Percentiles rank a stretch among this genome's conserved stretches.
Evolutionary conservation across 2,329 filamentous ascomycete species (phyloP).

Genomic region (Epichloe sibirici): DNA sequence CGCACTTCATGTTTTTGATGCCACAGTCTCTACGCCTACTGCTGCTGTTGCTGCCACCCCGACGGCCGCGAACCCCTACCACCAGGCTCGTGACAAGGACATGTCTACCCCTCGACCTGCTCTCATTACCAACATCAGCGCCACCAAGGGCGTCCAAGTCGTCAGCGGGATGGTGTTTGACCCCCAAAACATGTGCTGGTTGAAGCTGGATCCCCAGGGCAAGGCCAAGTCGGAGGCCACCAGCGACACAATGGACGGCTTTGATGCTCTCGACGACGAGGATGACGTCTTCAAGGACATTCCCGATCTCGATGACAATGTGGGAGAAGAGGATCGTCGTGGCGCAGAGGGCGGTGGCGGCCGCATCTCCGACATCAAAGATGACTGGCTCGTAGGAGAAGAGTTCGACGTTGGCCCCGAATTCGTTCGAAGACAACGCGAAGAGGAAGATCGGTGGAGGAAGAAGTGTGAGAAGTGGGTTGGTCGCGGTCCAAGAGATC

Average conservation of each 20-base stretch:
- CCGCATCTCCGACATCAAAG: conserved; percentile 49
- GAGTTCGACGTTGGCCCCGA: conserved; percentile 96
- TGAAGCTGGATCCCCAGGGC: conserved; percentile 55
- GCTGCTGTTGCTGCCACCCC: conserved; percentile 21
- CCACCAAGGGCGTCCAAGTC: conserved; percentile 77
- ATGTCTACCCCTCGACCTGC: conserved; percentile 53
- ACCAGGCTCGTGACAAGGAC: conserved; percentile 43
- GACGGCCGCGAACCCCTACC: conserved; percentile 9
- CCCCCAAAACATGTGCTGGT: conserved; percentile 93
- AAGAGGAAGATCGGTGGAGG: conserved; percentile 86
- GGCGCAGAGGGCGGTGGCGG: conserved; percentile 19
- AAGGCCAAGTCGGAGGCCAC: conserved; percentile 32
- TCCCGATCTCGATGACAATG: conserved; percentile 72
- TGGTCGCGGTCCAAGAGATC: conserved; percentile 40
- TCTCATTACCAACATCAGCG: conserved; percentile 81
- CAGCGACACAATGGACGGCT: conserved; percentile 49
- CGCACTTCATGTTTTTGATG: conserved; percentile 65
- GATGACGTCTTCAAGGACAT: conserved; percentile 92
- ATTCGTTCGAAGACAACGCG: conserved; percentile 77
- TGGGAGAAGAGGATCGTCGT: conserved; percentile 35
- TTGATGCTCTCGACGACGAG: conserved; percentile 59
- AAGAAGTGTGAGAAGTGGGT: conserved; percentile 84
- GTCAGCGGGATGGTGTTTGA: conserved; percentile 99
- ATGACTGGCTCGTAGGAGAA: conserved; percentile 81
- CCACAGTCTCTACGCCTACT: conserved; percentile 42